Evolutionary conservation across 495 filamentous ascomycete species (phyloP), one percentile per base, ranked within the genome.

Genomic region (Neurospora cerealis): DNA sequence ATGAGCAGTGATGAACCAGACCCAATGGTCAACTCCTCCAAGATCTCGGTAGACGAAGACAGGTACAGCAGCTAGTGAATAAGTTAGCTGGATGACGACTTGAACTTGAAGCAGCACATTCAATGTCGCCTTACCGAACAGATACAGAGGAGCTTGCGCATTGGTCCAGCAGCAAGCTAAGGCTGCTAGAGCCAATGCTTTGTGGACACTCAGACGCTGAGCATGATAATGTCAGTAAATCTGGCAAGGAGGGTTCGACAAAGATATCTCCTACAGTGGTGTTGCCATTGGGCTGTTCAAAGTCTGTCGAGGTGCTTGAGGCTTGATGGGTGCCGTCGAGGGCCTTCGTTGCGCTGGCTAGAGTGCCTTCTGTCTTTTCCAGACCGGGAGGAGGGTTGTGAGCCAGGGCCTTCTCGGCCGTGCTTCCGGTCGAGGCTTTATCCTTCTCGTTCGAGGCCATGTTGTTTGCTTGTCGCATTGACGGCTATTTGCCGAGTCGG

Each of bases 1-100:
- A 76, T 93, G 89, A 21, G 87, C 90, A 3, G 92, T 83, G 46
- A 91, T 87, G 83, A 93, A 89, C 91, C 91, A 93, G n/a, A 91
- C 84, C 88, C 89, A 93, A 76, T 89, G 82, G 78, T 91, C 88
- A 11, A 84, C 78, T 62, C 91, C 91, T 28, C 90, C 91, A 75
- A 93, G 89, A 21, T 88, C 86, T 11, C 80, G 77, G 77, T 92
- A 92, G 69, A 93, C 90, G 78, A 77, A 80, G 24, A 77, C 75
- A 2, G 79, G 79, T 0, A 72, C 79, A 17, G 73, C 74, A 48
- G 75, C 79, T 80, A 48, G 17, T 13, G 21, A 1, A 34, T 5
- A 36, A 62, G 54, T 62, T 19, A 62, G 6, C 15, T 34, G 3
- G 6, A 62, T 62, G 11, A 17, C 17, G 28, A 62, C 24, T 62